Evolutionary conservation across 345 rosid genomes (phyloP).

Genomic region (Mangifera indica): DNA sequence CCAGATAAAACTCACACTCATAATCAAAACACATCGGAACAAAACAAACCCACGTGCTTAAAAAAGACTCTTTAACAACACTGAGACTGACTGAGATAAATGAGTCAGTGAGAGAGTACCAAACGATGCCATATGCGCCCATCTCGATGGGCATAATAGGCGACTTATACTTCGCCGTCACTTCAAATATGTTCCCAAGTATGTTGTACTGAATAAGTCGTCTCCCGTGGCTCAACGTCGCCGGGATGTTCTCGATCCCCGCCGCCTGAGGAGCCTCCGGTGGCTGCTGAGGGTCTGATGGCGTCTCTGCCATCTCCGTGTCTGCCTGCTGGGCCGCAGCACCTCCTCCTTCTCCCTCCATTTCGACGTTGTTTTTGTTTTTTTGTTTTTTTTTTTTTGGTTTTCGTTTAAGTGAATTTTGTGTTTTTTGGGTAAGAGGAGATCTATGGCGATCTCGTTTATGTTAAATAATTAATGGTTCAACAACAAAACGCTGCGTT

Average conservation of each 20-base stretch:
- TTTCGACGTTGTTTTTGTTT: slow-evolving; percentile 4
- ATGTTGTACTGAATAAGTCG: slow-evolving; percentile 92
- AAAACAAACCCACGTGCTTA: neutral
- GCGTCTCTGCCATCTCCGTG: slow-evolving; percentile 80
- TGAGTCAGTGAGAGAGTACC: slow-evolving; percentile 40
- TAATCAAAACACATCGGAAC: neutral
- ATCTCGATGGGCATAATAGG: slow-evolving; percentile 99
- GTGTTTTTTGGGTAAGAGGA: neutral
- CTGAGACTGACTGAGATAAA: neutral
- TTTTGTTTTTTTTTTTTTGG: too few species aligned
- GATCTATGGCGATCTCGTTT: neutral
- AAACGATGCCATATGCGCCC: slow-evolving; percentile 99
- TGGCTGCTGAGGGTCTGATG: slow-evolving; percentile 20
- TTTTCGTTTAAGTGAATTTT: neutral
- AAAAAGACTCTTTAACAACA: neutral
- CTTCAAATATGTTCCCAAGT: slow-evolving; percentile 94
- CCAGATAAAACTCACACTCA: neutral
- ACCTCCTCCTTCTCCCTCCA: slow-evolving; percentile 46
- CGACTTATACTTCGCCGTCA: slow-evolving; percentile 93
- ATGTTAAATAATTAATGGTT: too few species aligned
- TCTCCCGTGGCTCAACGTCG: slow-evolving; percentile 87
- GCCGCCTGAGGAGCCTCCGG: slow-evolving; percentile 30
- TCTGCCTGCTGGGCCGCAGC: slow-evolving; percentile 45
- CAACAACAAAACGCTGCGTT: too few species aligned
- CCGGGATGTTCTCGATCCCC: slow-evolving; percentile 54